Base-by-base conservation (phyloP, 2,329 filamentous ascomycete species). In the Ceratocystis ficicola region DNA sequence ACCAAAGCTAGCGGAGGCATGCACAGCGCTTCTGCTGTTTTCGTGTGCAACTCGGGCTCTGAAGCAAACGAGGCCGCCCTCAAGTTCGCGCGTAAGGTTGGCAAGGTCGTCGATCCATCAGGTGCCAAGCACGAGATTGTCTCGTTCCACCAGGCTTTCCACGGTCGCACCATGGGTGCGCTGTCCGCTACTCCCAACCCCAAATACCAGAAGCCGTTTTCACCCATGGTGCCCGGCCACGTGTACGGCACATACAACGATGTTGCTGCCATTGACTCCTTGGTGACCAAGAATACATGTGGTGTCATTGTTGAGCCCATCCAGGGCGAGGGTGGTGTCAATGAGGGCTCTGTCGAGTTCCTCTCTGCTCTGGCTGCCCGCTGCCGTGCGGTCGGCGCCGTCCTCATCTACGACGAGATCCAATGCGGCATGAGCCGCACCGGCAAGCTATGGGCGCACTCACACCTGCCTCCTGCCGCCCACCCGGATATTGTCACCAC, bases 21-120 rank as follows among this genome's bases (percentile, higher is more conserved):
- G 88, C 84, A 88, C 70, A 84, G 87, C 72, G 90, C 88, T 20
- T 80, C 83, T 22, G 84, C 89, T 66, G 90, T 90, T 1, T 99
- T 99, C 73, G 83, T 99, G 70, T 96, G 90, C 79, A 99, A 99
- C 78, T 96, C 92, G 3, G 94, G 94, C 68, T 90, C 89, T 68
- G 94, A 99, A 77, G 94, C 94, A 73, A 99, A 99, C 75, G 94
- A 99, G 78, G 94, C 93, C 0, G 94, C 93, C 44, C 88, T 99
- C 75, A 99, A 99, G 76, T 97, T 99, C 72, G 89, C 93, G 22
- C 85, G 94, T 71, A 99, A 99, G 77, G 86, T 88, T 25, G 92
- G 91, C 71, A 93, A 93, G 75, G 78, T 84, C 8, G 72, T 86
- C 32, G 87, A 91, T 69, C 84, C 88, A 0, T 84, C 84, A 0